A percentile compares a stretch with the other conserved stretches of the same genome.
These are phyloP conservation scores for Aspergillus vadensis DNA, from an alignment of 2,329 filamentous ascomycete species.

Conservation along the genomic window DNA sequence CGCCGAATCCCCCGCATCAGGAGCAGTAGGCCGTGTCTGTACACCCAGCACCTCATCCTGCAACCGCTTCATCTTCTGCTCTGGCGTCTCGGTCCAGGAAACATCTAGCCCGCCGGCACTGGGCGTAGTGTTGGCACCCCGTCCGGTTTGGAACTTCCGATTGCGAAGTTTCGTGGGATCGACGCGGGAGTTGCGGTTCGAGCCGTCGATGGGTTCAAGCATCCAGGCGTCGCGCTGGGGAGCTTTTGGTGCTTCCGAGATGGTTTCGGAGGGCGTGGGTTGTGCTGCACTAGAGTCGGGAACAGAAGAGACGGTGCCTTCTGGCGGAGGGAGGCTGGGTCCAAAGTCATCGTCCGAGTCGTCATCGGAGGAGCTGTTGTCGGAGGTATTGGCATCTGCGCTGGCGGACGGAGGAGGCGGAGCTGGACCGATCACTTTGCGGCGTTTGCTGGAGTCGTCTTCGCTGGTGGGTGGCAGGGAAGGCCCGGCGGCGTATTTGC, in stretches of 20 bases:
- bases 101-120: constrained; percentile 48
- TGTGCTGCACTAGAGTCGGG: neutral
- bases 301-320: constrained; percentile 6
- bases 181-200: constrained; percentile 59
- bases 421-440: constrained; percentile 58
- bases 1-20: constrained; percentile 12
- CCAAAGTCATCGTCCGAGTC: constrained; percentile 46
- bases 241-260: neutral
- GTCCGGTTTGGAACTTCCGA: constrained; percentile 78
- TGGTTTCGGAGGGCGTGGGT: constrained; percentile 27
- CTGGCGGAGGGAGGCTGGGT: constrained; percentile 41
- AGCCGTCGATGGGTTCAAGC: constrained; percentile 66
- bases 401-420: constrained; percentile 50
- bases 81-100: constrained; percentile 89
- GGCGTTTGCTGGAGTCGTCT: constrained; percentile 44
- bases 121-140: constrained; percentile 49
- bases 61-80: constrained; percentile 79
- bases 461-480: constrained; percentile 12
- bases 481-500: constrained; percentile 20
- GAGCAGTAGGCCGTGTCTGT: constrained; percentile 28
- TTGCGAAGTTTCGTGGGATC: constrained; percentile 83
- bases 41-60: constrained; percentile 82
- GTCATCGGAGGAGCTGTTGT: constrained; percentile 33
- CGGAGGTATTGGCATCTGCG: constrained; percentile 28
- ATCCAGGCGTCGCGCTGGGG: constrained; percentile 80